Conservation (phyloP, 768 basidiomycete species). For the Baorangia bicolor region DNA sequence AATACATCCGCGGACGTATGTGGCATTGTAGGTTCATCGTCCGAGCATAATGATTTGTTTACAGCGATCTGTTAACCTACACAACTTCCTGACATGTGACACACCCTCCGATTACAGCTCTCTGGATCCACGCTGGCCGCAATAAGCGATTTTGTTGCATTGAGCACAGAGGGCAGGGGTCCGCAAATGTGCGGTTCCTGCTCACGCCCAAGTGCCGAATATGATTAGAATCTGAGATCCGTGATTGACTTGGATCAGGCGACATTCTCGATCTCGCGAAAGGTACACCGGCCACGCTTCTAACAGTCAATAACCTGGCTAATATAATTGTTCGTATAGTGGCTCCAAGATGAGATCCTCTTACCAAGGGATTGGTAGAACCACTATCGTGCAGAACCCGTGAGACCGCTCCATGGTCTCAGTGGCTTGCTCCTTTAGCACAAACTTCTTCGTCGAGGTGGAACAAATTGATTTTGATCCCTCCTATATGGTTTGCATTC, state of each 20-base stretch:
- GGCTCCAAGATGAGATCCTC: constrained; percentile 36
- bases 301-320: neutral
- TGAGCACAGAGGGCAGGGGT: constrained; percentile 25
- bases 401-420: constrained; percentile 9
- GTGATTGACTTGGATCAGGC: constrained; percentile 26
- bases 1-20: neutral
- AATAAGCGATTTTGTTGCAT: constrained; percentile 21
- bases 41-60: neutral
- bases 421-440: neutral
- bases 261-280: constrained; percentile 55
- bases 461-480: constrained; percentile 50
- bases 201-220: neutral
- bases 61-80: neutral
- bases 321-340: constrained; percentile 26
- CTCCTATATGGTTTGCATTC: constrained; percentile 41
- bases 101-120: constrained; percentile 22
- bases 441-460: constrained; percentile 37
- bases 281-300: constrained; percentile 15
- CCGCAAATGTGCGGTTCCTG: constrained; percentile 25
- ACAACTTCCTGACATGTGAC: constrained; percentile 23
- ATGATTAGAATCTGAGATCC: neutral
- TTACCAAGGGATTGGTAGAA: constrained; percentile 37
- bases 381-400: constrained; percentile 40
- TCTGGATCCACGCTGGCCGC: constrained; percentile 25
- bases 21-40: neutral